Evolutionary conservation across 495 filamentous ascomycete species (phyloP).

Genomic region (Penicillium herquei): DNA sequence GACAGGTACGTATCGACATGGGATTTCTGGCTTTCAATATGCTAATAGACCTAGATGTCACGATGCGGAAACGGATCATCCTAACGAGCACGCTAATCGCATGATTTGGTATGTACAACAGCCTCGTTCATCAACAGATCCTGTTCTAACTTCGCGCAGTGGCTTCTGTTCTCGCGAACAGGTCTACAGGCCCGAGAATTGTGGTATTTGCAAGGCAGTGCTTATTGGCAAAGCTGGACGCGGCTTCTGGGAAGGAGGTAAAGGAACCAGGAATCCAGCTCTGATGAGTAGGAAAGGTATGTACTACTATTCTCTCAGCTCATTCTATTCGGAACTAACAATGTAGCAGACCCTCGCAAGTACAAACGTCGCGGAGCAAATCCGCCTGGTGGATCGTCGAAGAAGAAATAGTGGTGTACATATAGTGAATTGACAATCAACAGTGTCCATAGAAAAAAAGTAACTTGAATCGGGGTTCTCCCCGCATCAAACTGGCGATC

Average conservation of each 20-base stretch:
- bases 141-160: constrained; percentile 21
- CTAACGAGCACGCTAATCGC: constrained; percentile 78
- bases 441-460: too few relatives aligned
- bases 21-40: not conserved
- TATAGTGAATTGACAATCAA: not conserved
- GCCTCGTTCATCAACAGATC: not conserved
- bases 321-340: not conserved
- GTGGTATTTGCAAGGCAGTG: constrained; percentile 69
- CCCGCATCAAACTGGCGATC: too few relatives aligned
- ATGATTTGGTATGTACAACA: constrained; percentile 68
- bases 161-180: constrained; percentile 82
- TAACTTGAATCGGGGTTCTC: too few relatives aligned
- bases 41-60: constrained; percentile 59
- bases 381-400: constrained; percentile 13
- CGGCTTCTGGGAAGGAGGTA: constrained; percentile 92
- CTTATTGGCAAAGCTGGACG: constrained; percentile 68
- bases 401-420: constrained; percentile 8
- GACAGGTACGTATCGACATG: constrained; percentile 51
- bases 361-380: constrained; percentile 9
- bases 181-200: constrained; percentile 77
- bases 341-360: constrained; percentile 12
- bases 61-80: constrained; percentile 68
- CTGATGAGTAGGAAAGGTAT: constrained; percentile 68
- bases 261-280: constrained; percentile 70
- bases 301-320: constrained; percentile 7